Evolutionary conservation across 2,329 filamentous ascomycete species (phyloP).

Genomic region (Colletotrichum sp.): DNA sequence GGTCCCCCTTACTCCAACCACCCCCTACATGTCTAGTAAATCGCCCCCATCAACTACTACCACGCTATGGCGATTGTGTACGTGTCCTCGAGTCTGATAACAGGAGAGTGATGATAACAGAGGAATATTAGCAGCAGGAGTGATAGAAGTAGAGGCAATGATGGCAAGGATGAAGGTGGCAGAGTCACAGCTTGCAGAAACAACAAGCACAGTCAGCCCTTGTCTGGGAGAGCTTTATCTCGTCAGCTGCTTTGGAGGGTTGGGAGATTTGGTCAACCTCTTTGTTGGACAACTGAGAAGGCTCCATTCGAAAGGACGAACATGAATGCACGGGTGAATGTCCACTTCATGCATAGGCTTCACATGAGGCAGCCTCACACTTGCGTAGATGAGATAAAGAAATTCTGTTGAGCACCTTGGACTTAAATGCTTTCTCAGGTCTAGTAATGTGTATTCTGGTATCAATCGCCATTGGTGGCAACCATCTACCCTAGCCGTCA

Average conservation of each 20-base stretch:
- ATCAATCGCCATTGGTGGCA: not conserved
- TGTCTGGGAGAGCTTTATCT: not conserved
- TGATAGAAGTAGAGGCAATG: not conserved
- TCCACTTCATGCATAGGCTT: not conserved
- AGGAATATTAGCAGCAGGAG: too few relatives aligned
- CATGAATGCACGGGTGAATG: accelerated
- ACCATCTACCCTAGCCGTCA: not conserved
- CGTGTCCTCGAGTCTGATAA: too few relatives aligned
- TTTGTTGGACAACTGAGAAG: not conserved
- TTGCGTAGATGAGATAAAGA: not conserved
- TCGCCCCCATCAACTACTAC: too few relatives aligned
- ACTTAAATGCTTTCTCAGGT: not conserved
- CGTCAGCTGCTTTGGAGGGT: not conserved
- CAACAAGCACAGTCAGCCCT: accelerated
- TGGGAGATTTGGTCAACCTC: accelerated
- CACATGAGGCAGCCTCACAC: not conserved
- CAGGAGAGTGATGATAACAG: too few relatives aligned
- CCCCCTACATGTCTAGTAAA: too few relatives aligned
- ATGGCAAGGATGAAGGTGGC: not conserved
- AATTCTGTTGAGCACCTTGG: not conserved
- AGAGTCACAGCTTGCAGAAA: accelerated
- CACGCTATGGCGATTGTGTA: too few relatives aligned
- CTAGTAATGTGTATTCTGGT: not conserved
- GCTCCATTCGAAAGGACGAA: not conserved
- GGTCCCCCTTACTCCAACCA: too few relatives aligned